Evolutionary conservation across 2,329 filamentous ascomycete species (phyloP), one percentile per base, ranked within the genome.

Genomic region (Helotiales sp.): DNA sequence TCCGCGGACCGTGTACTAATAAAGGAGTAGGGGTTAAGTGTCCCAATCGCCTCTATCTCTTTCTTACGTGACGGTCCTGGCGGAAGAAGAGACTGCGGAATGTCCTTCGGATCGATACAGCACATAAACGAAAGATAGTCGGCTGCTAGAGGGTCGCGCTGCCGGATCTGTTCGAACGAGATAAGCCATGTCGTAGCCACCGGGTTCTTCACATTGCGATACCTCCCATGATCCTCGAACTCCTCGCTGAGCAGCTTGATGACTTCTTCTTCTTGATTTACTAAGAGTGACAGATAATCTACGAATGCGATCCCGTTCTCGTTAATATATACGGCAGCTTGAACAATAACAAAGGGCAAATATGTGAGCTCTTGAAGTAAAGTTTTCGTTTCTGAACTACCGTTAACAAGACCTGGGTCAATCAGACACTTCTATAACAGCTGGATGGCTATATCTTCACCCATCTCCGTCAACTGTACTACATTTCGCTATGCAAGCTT

Each of bases 261-360:
- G 6, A 72, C 65, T 11, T 79, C 72, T 17, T 80, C 20, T 6
- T 80, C 73, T 67, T 58, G 20, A 68, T 79, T 11, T 57, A 57
- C 63, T 6, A 82, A 69, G 0, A 82, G 75, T 0, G 22, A 52
- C 3, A 83, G 62, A 68, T 83, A 83, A 24, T 77, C 61, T 0
- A 28, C 5, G 2, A 79, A 60, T 0, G 75, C 26, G 4, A 72
- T 67, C 17, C 65, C 37, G 6, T 74, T 78, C 54, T 78, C 59
- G 28, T 79, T 80, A 17, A 84, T 73, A 55, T 64, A 68, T 50
- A 57, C 49, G 17, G 43, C 75, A 1, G 81, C 78, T 72, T 82
- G 77, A 0, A 72, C 74, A 24, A 81, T 82, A 13, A 78, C 80
- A 7, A 81, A 72, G 0, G 82, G 82, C 24, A 83, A 77, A 64